Base-by-base conservation (phyloP, 139 green algal genomes). In the Mychonastes homosphaera region DNA sequence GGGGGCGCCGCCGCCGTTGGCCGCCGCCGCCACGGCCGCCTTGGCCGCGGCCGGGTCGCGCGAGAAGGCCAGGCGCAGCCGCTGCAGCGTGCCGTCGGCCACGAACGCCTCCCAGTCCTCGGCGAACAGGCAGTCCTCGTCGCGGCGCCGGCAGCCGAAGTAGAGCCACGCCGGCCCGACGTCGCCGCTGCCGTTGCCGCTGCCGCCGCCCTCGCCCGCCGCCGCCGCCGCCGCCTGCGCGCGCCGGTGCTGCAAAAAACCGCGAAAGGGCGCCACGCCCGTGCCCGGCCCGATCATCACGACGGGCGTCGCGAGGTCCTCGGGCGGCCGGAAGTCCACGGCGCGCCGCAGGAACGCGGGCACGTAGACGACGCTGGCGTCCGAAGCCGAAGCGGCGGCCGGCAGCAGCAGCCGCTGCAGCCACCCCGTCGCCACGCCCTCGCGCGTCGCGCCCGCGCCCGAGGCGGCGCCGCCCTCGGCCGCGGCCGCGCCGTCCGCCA, bases 201-300 rank as follows among this genome's bases (percentile, higher is more conserved):
- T 8, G 45, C 21, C 21, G 12, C 6, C 10, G n/a, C 30, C 6
- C 19, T n/a, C 12, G 5, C 34, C 28, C 18, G n/a, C 6, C 15
- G 16, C 32, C 1, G 33, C 13, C 26, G 56, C 56, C 51, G 65
- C 30, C 45, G 57, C 50, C 16, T 54, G 34, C 18, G 57, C 71
- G 6, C 49, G 40, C n/a, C 72, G 56, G 36, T 70, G 58, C 70
- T 94, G 76, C 40, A 95, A 74, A 67, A 95, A 95, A 24, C 87
- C 87, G 24, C 82, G 68, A 74, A 91, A 90, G 24, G 86, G 86
- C 6, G 81, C 78, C 34, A 95, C 84, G 2, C 88, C 88, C 1
- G 88, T 95, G 47, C 88, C 88, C 0, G 88, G 88, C 2, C 88
- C 88, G 10, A 96, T 81, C 83, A 96, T 91, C 44, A 97, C 65